A percentile compares a stretch with the other conserved stretches of the same genome.
These are phyloP conservation scores for Pseudogymnoascus sp. DNA, from an alignment of 2,329 filamentous ascomycete species.

Conservation along the genomic window DNA sequence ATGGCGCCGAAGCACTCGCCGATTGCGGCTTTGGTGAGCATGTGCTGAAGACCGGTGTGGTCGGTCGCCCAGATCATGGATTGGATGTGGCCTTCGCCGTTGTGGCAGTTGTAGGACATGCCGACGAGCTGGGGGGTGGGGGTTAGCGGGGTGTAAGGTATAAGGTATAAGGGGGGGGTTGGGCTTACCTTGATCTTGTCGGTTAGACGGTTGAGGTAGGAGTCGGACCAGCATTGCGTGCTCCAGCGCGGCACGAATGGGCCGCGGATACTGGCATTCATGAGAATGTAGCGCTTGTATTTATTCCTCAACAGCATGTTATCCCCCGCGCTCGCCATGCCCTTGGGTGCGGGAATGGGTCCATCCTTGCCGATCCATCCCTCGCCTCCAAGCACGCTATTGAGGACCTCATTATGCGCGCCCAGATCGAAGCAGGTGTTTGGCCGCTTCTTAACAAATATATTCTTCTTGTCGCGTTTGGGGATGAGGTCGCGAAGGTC, in stretches of 20 bases:
- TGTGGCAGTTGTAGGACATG: conserved; percentile 7
- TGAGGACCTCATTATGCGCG: conserved; percentile 2
- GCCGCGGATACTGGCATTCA: conserved; percentile 9
- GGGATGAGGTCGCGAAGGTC: not conserved
- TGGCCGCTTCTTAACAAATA: not conserved
- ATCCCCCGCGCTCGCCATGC: not conserved
- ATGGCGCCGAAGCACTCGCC: not conserved
- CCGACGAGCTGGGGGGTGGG: not conserved
- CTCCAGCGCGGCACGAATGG: conserved; percentile 9
- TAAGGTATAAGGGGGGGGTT: not conserved
- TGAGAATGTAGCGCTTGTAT: conserved; percentile 9
- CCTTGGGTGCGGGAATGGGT: not conserved
- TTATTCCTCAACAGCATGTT: not conserved
- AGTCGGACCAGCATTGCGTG: not conserved
- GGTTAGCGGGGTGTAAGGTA: not conserved
- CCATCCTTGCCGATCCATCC: conserved; percentile 3
- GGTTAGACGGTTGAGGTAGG: conserved; percentile 5
- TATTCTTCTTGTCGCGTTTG: not conserved
- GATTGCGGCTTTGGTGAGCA: not conserved
- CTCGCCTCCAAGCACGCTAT: not conserved
- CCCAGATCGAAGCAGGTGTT: conserved; percentile 10
- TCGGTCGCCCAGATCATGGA: conserved; percentile 6
- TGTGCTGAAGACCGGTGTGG: not conserved
- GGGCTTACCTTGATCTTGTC: conserved; percentile 4
- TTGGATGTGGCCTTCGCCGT: conserved; percentile 4